phyloP scores from a whole-genome alignment of 2,329 filamentous ascomycete species.

The Dothideomycetes sp. region DNA sequence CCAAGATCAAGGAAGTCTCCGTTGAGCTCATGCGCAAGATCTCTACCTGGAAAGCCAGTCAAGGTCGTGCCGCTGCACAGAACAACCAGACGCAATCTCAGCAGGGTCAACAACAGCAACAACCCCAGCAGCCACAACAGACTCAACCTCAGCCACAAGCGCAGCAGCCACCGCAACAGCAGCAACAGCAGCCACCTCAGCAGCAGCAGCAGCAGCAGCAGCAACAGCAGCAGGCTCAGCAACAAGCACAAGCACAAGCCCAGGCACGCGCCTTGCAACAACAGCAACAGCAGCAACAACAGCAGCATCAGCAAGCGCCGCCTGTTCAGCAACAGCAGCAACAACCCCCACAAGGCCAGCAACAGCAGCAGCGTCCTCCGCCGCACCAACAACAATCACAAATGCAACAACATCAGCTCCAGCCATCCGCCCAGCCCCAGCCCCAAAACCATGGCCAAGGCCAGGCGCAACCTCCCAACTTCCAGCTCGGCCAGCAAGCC shows the following conservation, averaged over 20 bases:
- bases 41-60: constrained; percentile 9
- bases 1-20: constrained; percentile 18
- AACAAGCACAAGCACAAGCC: constrained; percentile 14
- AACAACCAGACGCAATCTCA: not conserved
- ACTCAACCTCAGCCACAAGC: not conserved
- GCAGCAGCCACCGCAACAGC: constrained; percentile 8
- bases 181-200: constrained; percentile 4
- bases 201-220: constrained; percentile 7
- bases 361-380: too few species aligned
- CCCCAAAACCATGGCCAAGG: constrained; percentile 23
- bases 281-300: constrained; percentile 15
- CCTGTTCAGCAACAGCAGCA: constrained; percentile 14
- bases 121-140: constrained; percentile 10
- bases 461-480: constrained; percentile 21
- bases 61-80: not conserved
- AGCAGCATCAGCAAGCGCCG: constrained; percentile 13
- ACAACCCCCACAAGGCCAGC: constrained; percentile 15
- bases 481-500: constrained; percentile 24
- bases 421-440: constrained; percentile 17
- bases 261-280: constrained; percentile 15
- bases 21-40: constrained; percentile 13
- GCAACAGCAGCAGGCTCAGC: constrained; percentile 16
- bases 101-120: constrained; percentile 1
- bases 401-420: constrained; percentile 17
- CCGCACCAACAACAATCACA: constrained; percentile 13